These are phyloP conservation scores for Digitaria exilis DNA, from an alignment of 202 grass and related monocot genomes.

Conservation along the genomic window DNA sequence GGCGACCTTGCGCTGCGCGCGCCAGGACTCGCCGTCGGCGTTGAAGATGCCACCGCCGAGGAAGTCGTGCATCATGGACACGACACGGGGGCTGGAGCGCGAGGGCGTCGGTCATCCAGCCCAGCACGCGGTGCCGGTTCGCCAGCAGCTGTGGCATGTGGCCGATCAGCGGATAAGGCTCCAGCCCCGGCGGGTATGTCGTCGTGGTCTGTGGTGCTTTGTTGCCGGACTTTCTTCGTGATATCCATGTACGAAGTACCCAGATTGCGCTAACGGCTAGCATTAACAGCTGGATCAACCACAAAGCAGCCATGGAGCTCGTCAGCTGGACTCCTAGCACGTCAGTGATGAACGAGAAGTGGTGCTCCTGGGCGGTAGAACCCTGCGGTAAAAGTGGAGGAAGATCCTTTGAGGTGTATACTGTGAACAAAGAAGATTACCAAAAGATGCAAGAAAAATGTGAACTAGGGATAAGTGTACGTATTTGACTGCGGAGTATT, in stretches of 20 bases:
- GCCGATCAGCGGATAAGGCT: slow-evolving; percentile 61
- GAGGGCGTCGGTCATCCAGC: no score
- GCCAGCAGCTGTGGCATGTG: slow-evolving; percentile 63
- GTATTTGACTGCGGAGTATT: no score
- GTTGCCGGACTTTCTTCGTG: background rate
- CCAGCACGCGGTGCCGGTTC: slow-evolving; percentile 60
- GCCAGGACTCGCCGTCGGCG: slow-evolving; percentile 66
- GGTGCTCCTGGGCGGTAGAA: background rate
- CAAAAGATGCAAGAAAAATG: no score
- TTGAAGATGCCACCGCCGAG: slow-evolving; percentile 75
- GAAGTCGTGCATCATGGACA: slow-evolving; percentile 58
- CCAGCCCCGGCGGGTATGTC: slow-evolving; percentile 21
- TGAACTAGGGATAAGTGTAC: no score
- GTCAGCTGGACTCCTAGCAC: background rate
- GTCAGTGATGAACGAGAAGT: background rate
- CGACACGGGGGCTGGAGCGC: slow-evolving; percentile 39
- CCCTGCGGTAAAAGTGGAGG: background rate
- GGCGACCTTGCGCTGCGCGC: slow-evolving; percentile 73
- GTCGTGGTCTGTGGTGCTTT: background rate
- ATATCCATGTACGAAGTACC: background rate
- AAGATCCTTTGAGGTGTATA: background rate
- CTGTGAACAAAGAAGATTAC: no score
- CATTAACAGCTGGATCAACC: background rate
- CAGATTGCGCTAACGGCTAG: background rate
- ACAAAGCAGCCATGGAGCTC: slow-evolving; percentile 32